These are phyloP conservation scores for Cyamopsis tetragonoloba DNA, from an alignment of 306 rosid genomes.

Conservation along the genomic window DNA sequence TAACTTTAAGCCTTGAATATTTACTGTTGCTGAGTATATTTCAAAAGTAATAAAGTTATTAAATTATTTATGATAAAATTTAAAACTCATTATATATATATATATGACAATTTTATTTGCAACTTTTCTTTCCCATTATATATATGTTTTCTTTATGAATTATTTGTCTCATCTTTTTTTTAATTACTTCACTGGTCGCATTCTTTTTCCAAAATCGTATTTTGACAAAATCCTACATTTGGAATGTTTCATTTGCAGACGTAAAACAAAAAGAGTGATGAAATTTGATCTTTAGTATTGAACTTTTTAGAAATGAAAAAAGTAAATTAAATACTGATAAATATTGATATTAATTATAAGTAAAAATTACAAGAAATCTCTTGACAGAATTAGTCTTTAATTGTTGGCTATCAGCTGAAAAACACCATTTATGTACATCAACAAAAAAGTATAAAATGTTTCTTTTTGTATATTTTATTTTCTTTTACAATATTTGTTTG, in stretches of 20 bases:
- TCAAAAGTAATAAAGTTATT: conserved; percentile 37
- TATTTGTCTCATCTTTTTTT: conserved; percentile 18
- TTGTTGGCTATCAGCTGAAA: too few species aligned
- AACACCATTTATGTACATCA: too few species aligned
- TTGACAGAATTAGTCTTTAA: too few species aligned
- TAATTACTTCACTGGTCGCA: conserved; percentile 22
- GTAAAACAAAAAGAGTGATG: background rate
- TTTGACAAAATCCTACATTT: background rate
- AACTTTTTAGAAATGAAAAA: background rate
- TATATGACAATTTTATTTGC: conserved; percentile 33
- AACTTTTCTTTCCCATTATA: conserved; percentile 27
- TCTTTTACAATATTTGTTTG: too few species aligned
- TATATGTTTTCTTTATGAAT: conserved; percentile 29
- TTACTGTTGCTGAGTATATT: conserved; percentile 27
- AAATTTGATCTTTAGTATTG: too few species aligned
- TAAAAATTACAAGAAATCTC: too few species aligned
- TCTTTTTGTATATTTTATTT: too few species aligned
- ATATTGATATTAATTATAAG: too few species aligned
- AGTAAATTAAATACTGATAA: too few species aligned
- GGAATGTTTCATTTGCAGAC: conserved; percentile 1
- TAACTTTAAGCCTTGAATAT: conserved; percentile 44
- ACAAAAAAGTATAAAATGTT: too few species aligned
- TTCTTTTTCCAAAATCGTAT: conserved; percentile 14
- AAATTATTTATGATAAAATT: background rate
- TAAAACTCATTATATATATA: conserved; percentile 22